Percentiles rank a stretch among this genome's conserved stretches.
phyloP scores from a whole-genome alignment of 192 early-diverging fungal genomes.

The Thamnidium elegans region DNA sequence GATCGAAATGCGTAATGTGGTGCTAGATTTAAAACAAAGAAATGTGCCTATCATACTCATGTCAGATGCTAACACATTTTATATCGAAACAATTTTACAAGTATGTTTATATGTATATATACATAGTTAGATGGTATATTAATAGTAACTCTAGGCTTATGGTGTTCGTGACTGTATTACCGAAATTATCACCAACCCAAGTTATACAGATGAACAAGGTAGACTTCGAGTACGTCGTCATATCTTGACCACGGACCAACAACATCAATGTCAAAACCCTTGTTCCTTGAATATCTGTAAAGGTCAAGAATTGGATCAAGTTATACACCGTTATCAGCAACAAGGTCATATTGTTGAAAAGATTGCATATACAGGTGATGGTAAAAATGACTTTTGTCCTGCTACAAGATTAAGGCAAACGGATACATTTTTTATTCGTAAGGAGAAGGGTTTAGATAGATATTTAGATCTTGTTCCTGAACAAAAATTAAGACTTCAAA shows the following conservation, averaged over 20 bases:
- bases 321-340: not conserved
- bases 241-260: constrained; percentile 31
- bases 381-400: constrained; percentile 14
- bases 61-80: constrained; percentile 62
- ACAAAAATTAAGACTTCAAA: not conserved
- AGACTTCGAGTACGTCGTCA: constrained; percentile 45
- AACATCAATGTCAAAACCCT: constrained; percentile 47
- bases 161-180: constrained; percentile 43
- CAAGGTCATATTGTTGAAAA: not conserved
- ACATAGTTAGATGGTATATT: not conserved
- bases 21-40: constrained; percentile 41
- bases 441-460: not conserved
- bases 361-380: constrained; percentile 6
- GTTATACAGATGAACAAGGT: constrained; percentile 39
- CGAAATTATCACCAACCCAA: constrained; percentile 59
- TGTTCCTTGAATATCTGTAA: constrained; percentile 65
- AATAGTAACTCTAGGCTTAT: constrained; percentile 39
- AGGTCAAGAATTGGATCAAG: constrained; percentile 34
- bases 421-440: constrained; percentile 4
- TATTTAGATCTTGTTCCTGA: not conserved
- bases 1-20: constrained; percentile 43
- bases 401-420: not conserved
- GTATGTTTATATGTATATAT: constrained; percentile 35
- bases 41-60: constrained; percentile 52
- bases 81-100: constrained; percentile 58